Evolutionary conservation across 2,329 filamentous ascomycete species (phyloP).

Genomic region (Clonostachys byssicola): DNA sequence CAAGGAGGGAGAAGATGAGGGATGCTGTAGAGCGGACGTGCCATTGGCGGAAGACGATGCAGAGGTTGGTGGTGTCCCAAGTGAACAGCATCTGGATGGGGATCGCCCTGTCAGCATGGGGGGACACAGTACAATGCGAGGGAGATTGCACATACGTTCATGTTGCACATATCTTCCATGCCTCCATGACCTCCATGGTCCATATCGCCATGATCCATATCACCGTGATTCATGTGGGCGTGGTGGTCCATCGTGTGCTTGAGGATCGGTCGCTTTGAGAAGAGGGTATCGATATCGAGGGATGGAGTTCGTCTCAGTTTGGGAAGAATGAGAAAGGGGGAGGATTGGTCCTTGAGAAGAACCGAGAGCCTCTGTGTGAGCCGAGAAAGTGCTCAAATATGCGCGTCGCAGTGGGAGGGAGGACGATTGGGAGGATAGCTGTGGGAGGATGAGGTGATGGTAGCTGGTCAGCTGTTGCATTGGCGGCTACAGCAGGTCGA

Average conservation of each 20-base stretch:
- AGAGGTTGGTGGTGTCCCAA: conserved; percentile 89
- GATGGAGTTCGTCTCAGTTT: too few species aligned
- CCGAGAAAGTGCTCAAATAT: too few species aligned
- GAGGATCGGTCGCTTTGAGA: too few species aligned
- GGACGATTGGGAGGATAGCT: too few species aligned
- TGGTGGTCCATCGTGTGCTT: neutral
- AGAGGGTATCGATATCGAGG: too few species aligned
- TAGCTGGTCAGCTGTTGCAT: too few species aligned
- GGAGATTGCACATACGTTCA: conserved; percentile 64
- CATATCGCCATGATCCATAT: conserved; percentile 39
- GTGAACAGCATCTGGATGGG: conserved; percentile 86
- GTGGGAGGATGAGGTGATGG: too few species aligned
- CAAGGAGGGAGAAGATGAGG: conserved; percentile 77
- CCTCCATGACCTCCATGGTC: conserved; percentile 37
- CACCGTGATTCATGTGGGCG: conserved; percentile 35
- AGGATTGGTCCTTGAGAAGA: too few species aligned
- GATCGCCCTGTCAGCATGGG: conserved; percentile 9
- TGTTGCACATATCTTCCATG: conserved; percentile 71
- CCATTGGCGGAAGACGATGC: conserved; percentile 93
- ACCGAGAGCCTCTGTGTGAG: too few species aligned
- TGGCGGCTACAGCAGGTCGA: too few species aligned
- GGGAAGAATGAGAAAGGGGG: too few species aligned
- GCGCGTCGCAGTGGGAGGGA: too few species aligned
- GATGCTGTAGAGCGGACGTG: conserved; percentile 71
- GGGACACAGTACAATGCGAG: conserved; percentile 1